A percentile compares a stretch with the other conserved stretches of the same genome.
Conservation (phyloP, 2,329 filamentous ascomycete species). For the Colletotrichum cordylinicola region DNA sequence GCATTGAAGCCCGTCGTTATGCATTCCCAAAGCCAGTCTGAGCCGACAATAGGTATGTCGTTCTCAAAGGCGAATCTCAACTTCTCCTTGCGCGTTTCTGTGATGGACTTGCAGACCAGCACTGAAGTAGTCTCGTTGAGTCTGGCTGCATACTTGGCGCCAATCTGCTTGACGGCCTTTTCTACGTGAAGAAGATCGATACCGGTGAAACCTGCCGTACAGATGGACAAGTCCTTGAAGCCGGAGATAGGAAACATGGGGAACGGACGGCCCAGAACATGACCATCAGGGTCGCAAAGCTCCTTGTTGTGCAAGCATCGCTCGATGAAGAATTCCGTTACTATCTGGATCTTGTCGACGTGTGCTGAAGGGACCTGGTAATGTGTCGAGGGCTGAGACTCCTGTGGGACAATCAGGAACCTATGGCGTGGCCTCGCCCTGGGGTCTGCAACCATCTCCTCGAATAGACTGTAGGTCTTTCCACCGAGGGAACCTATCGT, state of each 20-base stretch:
- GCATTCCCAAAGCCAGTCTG: slow-evolving; percentile 86
- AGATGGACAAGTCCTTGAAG: slow-evolving; percentile 75
- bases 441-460: slow-evolving; percentile 40
- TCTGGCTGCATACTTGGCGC: slow-evolving; percentile 81
- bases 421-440: slow-evolving; percentile 39
- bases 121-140: slow-evolving; percentile 76
- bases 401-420: slow-evolving; percentile 62
- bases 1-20: slow-evolving; percentile 62
- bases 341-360: slow-evolving; percentile 50
- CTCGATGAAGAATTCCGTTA: slow-evolving; percentile 96
- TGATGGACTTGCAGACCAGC: slow-evolving; percentile 71
- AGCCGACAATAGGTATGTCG: slow-evolving; percentile 80
- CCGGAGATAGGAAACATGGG: slow-evolving; percentile 71
- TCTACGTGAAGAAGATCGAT: slow-evolving; percentile 87
- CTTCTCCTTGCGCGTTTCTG: slow-evolving; percentile 73
- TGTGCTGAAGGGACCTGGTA: slow-evolving; percentile 39
- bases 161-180: slow-evolving; percentile 76
- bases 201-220: slow-evolving; percentile 81
- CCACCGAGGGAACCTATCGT: slow-evolving; percentile 56
- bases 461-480: slow-evolving; percentile 45
- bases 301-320: slow-evolving; percentile 80
- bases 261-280: slow-evolving; percentile 81
- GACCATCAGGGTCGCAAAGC: slow-evolving; percentile 71
- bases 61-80: slow-evolving; percentile 76
- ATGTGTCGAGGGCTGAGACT: slow-evolving; percentile 50